phyloP scores from a whole-genome alignment of 2,329 filamentous ascomycete genomes.

The Arthrobotrys iridis region DNA sequence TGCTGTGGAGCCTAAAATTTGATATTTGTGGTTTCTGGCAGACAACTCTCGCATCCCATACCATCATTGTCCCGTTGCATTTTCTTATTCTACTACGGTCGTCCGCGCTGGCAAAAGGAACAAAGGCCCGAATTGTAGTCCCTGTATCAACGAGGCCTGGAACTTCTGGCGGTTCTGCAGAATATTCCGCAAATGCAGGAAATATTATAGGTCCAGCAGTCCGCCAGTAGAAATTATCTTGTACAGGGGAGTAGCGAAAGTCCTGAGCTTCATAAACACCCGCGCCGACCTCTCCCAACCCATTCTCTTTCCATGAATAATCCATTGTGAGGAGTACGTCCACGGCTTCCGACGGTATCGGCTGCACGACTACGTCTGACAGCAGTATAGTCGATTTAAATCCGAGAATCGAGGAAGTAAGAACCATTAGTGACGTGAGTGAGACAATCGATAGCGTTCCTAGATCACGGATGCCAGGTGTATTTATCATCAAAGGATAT shows the following conservation, averaged over 20 bases:
- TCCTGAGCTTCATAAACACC: no score
- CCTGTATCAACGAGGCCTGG: slow-evolving; percentile 16
- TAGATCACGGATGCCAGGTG: slow-evolving; percentile 3
- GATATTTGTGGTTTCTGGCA: slow-evolving; percentile 25
- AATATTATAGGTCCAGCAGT: background rate
- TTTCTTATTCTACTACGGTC: slow-evolving; percentile 9
- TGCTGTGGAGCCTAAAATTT: background rate
- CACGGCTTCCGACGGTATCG: background rate
- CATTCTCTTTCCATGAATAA: background rate
- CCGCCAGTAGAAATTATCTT: slow-evolving; percentile 3
- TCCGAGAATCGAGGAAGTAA: slow-evolving; percentile 12
- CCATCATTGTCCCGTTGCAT: slow-evolving; percentile 8
- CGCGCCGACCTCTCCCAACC: no score
- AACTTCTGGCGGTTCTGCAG: background rate
- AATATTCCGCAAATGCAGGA: slow-evolving; percentile 25
- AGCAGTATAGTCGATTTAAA: slow-evolving; percentile 4
- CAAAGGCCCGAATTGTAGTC: slow-evolving; percentile 10
- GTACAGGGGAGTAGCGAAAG: background rate
- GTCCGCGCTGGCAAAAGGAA: slow-evolving; percentile 13
- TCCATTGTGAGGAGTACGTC: background rate
- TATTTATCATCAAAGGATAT: background rate
- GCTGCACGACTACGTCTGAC: slow-evolving; percentile 15
- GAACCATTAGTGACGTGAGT: background rate
- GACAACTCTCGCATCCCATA: slow-evolving; percentile 34
- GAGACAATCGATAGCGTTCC: slow-evolving; percentile 1